These are phyloP conservation scores for Sabuloglossum arenarium DNA, from an alignment of 495 filamentous ascomycete genomes.

Conservation along the genomic window DNA sequence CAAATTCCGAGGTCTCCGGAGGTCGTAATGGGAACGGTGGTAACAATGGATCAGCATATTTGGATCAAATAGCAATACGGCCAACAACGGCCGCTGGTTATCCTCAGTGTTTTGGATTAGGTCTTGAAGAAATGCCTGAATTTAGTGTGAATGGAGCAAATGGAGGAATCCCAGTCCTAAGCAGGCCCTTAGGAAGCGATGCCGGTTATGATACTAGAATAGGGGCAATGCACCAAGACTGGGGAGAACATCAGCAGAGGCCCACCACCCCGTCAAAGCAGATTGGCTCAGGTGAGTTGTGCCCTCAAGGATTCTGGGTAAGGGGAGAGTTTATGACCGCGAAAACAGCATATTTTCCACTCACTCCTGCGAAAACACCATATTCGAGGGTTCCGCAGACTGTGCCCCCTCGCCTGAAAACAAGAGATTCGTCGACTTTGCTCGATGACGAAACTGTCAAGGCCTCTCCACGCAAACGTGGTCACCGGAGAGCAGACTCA, in stretches of 20 bases:
- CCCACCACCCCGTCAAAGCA: conserved; percentile 38
- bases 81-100: conserved; percentile 7
- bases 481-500: conserved; percentile 23
- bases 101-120: conserved; percentile 9
- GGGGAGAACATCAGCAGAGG: conserved; percentile 18
- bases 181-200: not conserved
- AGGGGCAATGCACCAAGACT: not conserved
- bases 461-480: conserved; percentile 11
- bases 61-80: not conserved
- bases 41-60: not conserved
- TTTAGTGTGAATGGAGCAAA: conserved; percentile 3
- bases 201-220: not conserved
- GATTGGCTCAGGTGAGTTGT: conserved; percentile 28
- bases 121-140: conserved; percentile 5
- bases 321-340: not conserved
- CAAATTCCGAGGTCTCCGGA: not conserved
- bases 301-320: not conserved
- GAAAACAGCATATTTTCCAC: conserved; percentile 19
- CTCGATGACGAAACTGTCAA: conserved; percentile 15
- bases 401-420: not conserved
- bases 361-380: conserved; percentile 29
- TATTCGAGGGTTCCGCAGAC: conserved; percentile 13
- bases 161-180: not conserved
- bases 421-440: not conserved
- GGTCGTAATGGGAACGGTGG: not conserved